Percentiles rank a stretch among this genome's conserved stretches.
Conservation (phyloP, 2,329 filamentous ascomycete genomes). For the Curvularia eragrostidis region DNA sequence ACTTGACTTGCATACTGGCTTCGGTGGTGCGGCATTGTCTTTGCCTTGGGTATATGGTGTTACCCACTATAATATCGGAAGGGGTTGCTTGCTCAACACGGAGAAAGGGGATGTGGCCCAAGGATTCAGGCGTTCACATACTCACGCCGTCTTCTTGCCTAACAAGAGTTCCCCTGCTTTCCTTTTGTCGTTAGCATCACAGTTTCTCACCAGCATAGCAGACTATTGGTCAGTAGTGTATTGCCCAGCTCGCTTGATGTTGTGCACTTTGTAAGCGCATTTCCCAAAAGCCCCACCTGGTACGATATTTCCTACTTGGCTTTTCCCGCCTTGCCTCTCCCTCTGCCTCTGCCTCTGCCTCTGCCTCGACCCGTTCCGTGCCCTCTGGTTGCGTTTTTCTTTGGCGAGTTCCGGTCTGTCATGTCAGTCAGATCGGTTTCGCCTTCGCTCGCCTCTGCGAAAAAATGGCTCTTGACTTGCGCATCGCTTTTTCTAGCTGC, state of each 20-base stretch:
- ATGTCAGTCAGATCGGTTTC: slow-evolving; percentile 44
- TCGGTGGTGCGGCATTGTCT: background rate
- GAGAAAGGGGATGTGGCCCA: background rate
- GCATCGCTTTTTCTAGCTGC: slow-evolving; percentile 38
- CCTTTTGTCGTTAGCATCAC: background rate
- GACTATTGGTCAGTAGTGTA: background rate
- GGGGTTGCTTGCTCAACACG: background rate
- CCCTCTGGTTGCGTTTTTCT: slow-evolving; percentile 17
- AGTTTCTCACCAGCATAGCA: background rate
- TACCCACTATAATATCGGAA: background rate
- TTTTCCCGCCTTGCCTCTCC: slow-evolving; percentile 9
- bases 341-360: slow-evolving; percentile 15
- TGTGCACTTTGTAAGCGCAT: background rate
- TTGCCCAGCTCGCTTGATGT: background rate
- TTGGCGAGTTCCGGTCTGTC: slow-evolving; percentile 31
- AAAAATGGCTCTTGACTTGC: slow-evolving; percentile 46
- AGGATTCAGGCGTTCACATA: background rate
- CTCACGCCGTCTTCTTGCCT: background rate
- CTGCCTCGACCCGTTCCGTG: slow-evolving; percentile 11
- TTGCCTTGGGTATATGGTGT: background rate
- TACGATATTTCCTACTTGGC: slow-evolving; percentile 11
- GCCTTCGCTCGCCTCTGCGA: slow-evolving; percentile 39
- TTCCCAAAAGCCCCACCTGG: background rate
- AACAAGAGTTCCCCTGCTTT: background rate
- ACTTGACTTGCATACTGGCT: background rate